Conservation (phyloP, 345 rosid species). For the Citropsis articulata region DNA sequence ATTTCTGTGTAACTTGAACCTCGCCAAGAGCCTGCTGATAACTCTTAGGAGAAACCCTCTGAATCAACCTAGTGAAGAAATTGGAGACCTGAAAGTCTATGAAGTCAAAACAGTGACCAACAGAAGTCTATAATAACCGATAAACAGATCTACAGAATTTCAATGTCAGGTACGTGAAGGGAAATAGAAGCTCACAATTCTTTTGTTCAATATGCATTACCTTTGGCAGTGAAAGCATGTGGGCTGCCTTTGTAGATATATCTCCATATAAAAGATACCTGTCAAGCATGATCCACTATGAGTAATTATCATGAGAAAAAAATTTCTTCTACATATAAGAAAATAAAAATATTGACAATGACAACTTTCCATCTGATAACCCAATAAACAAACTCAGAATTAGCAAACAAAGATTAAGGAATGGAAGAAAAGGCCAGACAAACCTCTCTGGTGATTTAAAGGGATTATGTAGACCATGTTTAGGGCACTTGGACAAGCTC, state of each 20-base stretch:
- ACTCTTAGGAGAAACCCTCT: slow-evolving; percentile 95
- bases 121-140: neutral
- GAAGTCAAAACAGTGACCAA: neutral
- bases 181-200: neutral
- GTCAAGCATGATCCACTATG: slow-evolving; percentile 7
- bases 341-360: neutral
- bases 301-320: neutral
- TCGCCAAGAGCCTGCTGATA: slow-evolving; percentile 91
- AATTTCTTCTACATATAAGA: neutral
- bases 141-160: neutral
- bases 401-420: neutral
- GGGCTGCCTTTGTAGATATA: slow-evolving; percentile 79
- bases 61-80: slow-evolving; percentile 85
- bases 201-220: slow-evolving; percentile 31
- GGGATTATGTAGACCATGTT: slow-evolving; percentile 97
- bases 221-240: slow-evolving; percentile 85
- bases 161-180: slow-evolving; percentile 5
- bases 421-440: slow-evolving; percentile 10
- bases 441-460: slow-evolving; percentile 97
- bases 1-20: slow-evolving; percentile 80
- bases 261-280: slow-evolving; percentile 95
- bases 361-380: neutral
- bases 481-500: slow-evolving; percentile 89
- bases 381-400: neutral
- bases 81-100: slow-evolving; percentile 60